A percentile compares a stretch with the other conserved stretches of the same genome.
phyloP scores from a whole-genome alignment of 495 filamentous ascomycete genomes.

The Lepidopterella palustris region DNA sequence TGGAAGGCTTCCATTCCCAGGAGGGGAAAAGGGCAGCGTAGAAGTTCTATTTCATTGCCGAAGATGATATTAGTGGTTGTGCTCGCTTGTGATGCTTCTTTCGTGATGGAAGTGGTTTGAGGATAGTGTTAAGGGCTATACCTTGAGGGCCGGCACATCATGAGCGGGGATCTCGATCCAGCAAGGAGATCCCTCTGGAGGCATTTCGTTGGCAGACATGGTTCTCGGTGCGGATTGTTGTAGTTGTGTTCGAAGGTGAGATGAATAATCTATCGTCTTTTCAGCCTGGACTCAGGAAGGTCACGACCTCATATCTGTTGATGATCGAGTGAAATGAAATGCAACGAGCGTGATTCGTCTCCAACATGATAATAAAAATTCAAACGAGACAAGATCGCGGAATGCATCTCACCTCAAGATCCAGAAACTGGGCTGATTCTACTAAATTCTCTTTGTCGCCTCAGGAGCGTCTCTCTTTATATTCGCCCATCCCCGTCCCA shows the following conservation, averaged over 20 bases:
- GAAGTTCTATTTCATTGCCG: constrained; percentile 12
- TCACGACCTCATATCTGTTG: too few species aligned
- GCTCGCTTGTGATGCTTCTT: neutral
- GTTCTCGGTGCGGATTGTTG: neutral
- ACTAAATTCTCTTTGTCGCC: neutral
- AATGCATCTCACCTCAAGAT: too few species aligned
- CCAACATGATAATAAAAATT: too few species aligned
- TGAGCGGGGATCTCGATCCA: constrained; percentile 21
- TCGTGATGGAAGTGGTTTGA: neutral
- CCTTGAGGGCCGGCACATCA: constrained; percentile 18
- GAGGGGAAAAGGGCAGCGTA: constrained; percentile 22
- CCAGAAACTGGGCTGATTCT: neutral
- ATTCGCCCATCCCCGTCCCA: neutral
- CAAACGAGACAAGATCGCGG: too few species aligned
- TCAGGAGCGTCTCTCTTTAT: neutral
- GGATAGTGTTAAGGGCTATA: neutral
- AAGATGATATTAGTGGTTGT: neutral
- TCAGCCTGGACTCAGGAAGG: too few species aligned
- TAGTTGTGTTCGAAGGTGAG: too few species aligned
- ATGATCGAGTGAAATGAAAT: too few species aligned
- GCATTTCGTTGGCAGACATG: neutral
- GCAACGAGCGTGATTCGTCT: too few species aligned
- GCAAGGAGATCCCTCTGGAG: constrained; percentile 9
- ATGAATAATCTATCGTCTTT: too few species aligned
- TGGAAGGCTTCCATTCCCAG: constrained; percentile 11